Conservation (phyloP, 148 eudicot species). For the Silene uniflora region DNA sequence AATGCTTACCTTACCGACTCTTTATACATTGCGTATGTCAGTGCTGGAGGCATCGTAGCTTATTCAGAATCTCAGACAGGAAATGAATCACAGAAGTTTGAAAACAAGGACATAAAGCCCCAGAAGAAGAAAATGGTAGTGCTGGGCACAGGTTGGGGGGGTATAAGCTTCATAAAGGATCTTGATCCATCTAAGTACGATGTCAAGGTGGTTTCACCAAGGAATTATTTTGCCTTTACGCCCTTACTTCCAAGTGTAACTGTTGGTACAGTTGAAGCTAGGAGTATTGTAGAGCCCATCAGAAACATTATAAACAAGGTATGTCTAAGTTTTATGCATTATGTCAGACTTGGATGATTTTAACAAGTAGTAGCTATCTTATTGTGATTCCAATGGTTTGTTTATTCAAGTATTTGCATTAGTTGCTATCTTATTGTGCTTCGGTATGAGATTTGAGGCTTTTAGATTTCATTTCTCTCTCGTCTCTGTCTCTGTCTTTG, state of each 20-base stretch:
- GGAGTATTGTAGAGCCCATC: constrained; percentile 83
- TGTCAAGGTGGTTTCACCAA: constrained; percentile 81
- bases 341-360: not conserved
- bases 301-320: constrained; percentile 83
- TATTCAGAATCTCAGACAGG: constrained; percentile 53
- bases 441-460: no score
- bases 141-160: constrained; percentile 93
- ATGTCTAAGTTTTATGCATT: constrained; percentile 5
- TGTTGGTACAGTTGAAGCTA: constrained; percentile 80
- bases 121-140: constrained; percentile 68
- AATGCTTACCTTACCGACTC: not conserved
- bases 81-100: constrained; percentile 17
- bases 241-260: constrained; percentile 92
- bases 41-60: constrained; percentile 66
- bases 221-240: constrained; percentile 89
- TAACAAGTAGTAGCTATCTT: not conserved
- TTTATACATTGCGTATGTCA: constrained; percentile 27
- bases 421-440: no score
- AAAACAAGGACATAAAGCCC: constrained; percentile 26
- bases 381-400: not conserved
- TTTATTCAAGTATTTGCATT: no score
- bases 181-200: constrained; percentile 66
- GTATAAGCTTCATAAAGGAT: constrained; percentile 66
- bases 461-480: no score
- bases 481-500: no score